phyloP scores from a whole-genome alignment of 192 early-diverging fungal genomes.

The Irineochytrium annulatum region DNA sequence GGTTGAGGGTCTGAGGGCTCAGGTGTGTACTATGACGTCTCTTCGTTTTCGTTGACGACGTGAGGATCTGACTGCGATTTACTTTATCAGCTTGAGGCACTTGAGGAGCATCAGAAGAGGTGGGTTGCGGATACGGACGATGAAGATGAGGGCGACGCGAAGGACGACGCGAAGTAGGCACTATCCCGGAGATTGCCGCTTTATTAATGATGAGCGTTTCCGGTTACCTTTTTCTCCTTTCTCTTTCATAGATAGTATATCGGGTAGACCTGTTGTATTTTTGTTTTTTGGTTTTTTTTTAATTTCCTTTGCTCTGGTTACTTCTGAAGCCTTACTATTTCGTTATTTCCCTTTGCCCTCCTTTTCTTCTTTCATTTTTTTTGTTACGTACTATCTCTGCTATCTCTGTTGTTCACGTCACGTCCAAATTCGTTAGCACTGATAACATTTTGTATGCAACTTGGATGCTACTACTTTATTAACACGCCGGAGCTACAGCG shows the following conservation, averaged over 20 bases:
- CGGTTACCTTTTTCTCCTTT: neutral
- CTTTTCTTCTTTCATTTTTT: neutral
- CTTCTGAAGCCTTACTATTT: neutral
- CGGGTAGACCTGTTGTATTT: neutral
- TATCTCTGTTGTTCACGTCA: too few species aligned
- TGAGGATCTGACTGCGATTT: neutral
- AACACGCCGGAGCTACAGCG: too few species aligned
- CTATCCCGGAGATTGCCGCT: neutral
- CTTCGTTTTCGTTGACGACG: neutral
- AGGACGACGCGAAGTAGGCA: neutral
- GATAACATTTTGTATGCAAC: too few species aligned
- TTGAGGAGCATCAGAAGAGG: neutral
- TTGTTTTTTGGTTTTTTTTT: neutral
- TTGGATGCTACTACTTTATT: too few species aligned
- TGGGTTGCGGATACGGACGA: constrained; percentile 2
- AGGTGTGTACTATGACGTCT: constrained; percentile 12
- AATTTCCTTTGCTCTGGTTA: neutral
- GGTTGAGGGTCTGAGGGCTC: constrained; percentile 24
- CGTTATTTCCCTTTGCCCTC: neutral
- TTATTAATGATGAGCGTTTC: neutral
- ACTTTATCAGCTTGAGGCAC: neutral
- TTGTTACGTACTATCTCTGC: neutral
- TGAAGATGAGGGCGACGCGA: neutral
- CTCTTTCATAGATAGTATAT: neutral
- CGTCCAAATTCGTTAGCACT: too few species aligned